Percentiles rank a stretch among this genome's conserved stretches.
Conservation (phyloP, 768 basidiomycete genomes). For the Stropharia rugosoannulata region DNA sequence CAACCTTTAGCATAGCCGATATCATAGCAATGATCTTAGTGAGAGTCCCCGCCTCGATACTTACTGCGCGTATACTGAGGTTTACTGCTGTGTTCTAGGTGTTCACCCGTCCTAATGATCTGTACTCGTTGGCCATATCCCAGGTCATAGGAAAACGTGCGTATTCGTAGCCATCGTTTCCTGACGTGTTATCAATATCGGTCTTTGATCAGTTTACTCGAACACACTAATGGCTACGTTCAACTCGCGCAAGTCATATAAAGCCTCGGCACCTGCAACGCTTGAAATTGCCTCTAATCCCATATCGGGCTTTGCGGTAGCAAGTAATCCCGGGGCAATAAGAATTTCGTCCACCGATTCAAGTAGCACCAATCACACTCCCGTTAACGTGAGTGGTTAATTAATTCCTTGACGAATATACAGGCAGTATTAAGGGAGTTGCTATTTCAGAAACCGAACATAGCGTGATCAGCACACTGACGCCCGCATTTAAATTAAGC, state of each 20-base stretch:
- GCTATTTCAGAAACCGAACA: too few relatives aligned
- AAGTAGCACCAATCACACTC: too few relatives aligned
- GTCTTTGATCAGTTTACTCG: slow-evolving; percentile 6
- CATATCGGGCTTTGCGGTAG: not conserved
- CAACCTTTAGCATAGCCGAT: slow-evolving; percentile 4
- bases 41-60: not conserved
- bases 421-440: too few relatives aligned
- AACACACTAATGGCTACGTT: slow-evolving; percentile 13
- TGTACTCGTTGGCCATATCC: slow-evolving; percentile 11
- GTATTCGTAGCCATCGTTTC: not conserved
- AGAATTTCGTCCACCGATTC: not conserved
- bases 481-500: too few relatives aligned
- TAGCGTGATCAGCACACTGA: too few relatives aligned
- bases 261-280: not conserved
- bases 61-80: not conserved
- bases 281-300: not conserved
- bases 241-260: slow-evolving; percentile 2
- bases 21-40: slow-evolving; percentile 9
- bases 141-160: slow-evolving; percentile 9
- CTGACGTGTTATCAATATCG: not conserved
- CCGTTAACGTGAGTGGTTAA: too few relatives aligned
- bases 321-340: not conserved
- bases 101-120: slow-evolving; percentile 7
- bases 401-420: too few relatives aligned
- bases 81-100: not conserved